Evolutionary conservation across 495 filamentous ascomycete genomes (phyloP).

Genomic region (Viridothelium virens): DNA sequence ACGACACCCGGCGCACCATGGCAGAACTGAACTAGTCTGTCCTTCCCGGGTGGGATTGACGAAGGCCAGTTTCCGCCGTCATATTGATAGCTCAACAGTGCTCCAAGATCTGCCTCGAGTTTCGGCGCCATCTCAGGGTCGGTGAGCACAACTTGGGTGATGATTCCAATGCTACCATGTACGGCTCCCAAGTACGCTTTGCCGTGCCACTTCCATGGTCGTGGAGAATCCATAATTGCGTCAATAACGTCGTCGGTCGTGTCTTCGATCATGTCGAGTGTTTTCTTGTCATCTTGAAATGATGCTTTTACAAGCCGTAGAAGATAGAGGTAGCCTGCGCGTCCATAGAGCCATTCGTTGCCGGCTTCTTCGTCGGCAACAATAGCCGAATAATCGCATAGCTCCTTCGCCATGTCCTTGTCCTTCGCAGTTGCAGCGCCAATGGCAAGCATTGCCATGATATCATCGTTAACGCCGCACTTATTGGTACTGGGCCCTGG

Average conservation of each 20-base stretch:
- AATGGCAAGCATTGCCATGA: conserved; percentile 47
- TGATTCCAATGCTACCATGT: conserved; percentile 55
- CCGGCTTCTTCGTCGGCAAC: conserved; percentile 31
- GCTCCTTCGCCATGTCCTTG: conserved; percentile 35
- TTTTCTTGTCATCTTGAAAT: conserved; percentile 33
- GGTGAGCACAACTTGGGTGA: conserved; percentile 55
- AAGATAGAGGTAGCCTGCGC: conserved; percentile 54
- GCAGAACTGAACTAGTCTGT: conserved; percentile 55
- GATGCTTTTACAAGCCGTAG: conserved; percentile 42
- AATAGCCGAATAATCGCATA: conserved; percentile 39
- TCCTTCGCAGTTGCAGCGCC: conserved; percentile 43
- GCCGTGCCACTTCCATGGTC: conserved; percentile 54
- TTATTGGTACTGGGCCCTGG: conserved; percentile 33
- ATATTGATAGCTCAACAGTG: conserved; percentile 43
- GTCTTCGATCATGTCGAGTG: conserved; percentile 33
- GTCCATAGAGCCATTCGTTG: conserved; percentile 53
- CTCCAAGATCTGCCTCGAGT: conserved; percentile 40
- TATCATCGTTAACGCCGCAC: conserved; percentile 52
- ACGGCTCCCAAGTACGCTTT: conserved; percentile 53
- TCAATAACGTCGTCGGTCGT: conserved; percentile 39
- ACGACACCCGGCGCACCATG: conserved; percentile 60
- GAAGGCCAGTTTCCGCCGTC: conserved; percentile 40
- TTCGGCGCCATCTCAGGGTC: conserved; percentile 32
- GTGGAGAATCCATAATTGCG: conserved; percentile 34
- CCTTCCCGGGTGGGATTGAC: conserved; percentile 37